Base-by-base conservation (phyloP, 257 asterid species). In the Schizonepeta tenuifolia region DNA sequence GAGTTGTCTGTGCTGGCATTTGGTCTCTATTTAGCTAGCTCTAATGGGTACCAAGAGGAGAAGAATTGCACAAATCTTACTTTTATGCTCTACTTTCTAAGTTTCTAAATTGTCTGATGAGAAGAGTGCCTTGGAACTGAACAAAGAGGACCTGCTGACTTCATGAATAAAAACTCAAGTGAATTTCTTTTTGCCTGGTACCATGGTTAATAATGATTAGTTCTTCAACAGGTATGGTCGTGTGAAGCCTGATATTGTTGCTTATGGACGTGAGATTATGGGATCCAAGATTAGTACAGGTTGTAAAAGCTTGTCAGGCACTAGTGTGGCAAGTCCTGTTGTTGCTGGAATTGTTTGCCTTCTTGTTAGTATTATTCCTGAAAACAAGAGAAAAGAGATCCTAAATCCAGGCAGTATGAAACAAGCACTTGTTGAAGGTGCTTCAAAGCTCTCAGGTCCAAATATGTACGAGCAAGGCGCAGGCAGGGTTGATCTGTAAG, bases 391-490 rank as follows among this genome's bases (percentile, higher is more conserved):
- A 67, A 91, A 89, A 78, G 89, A 87, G 21, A 81, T 88, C 60
- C 75, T 95, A 54, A 95, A 95, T 80, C 99, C 99, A 9, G 99
- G 90, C 67, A 92, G 98, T 71, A 90, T 95, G 92, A 95, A 95
- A 80, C 99, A 95, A 77, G 96, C 98, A 26, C 88, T 95, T 65
- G 99, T 95, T 75, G 99, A 95, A 82, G 99, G 98, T 60, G 97
- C 99, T 75, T 86, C 95, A 58, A 95, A 95, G 89, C 97, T 95
- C 67, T 85, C 96, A 55, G 96, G 96, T 78, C 93, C 97, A 59
- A 91, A 95, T 82, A 95, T 95, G 95, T 95, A 88, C n/a, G 99
- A 95, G 88, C 99, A 95, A 83, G 99, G 99, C 69, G 98, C 99
- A 36, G 99, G 99, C 86, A 88, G 95, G 86, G 99, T 95, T 81